Percentiles rank a stretch among this genome's conserved stretches.
Evolutionary conservation across 2,329 filamentous ascomycete genomes (phyloP).

Genomic region (Alternaria arborescens): DNA sequence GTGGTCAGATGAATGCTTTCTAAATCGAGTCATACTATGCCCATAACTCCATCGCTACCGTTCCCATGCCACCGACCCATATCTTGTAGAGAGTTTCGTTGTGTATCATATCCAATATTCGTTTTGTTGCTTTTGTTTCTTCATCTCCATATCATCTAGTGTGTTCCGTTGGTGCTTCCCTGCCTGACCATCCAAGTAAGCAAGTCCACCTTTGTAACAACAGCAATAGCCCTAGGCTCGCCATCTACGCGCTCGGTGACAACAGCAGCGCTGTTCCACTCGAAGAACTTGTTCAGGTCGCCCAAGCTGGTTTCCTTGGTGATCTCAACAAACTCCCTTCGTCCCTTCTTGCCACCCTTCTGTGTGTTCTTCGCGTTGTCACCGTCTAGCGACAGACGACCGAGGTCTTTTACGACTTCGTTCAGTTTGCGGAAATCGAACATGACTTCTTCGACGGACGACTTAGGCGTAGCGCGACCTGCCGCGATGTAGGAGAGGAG

Average conservation of each 20-base stretch:
- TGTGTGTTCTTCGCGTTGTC: slow-evolving; percentile 21
- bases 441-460: slow-evolving; percentile 87
- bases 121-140: not conserved
- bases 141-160: not conserved
- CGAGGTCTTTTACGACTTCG: slow-evolving; percentile 84
- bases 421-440: slow-evolving; percentile 90
- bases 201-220: slow-evolving; percentile 96
- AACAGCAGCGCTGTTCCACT: slow-evolving; percentile 97
- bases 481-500: slow-evolving; percentile 88
- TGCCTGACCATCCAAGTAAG: slow-evolving; percentile 83
- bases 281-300: slow-evolving; percentile 89
- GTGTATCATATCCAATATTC: not conserved
- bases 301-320: slow-evolving; percentile 86
- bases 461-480: slow-evolving; percentile 77
- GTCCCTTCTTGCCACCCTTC: slow-evolving; percentile 32
- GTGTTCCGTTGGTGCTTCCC: slow-evolving; percentile 20
- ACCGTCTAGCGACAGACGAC: slow-evolving; percentile 49
- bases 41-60: slow-evolving; percentile 6
- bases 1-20: slow-evolving; percentile 6
- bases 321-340: slow-evolving; percentile 86
- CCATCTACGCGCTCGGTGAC: slow-evolving; percentile 77
- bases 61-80: not conserved
- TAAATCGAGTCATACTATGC: not conserved
- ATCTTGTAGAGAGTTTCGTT: not conserved
- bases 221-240: slow-evolving; percentile 79